Percentiles rank a stretch among this genome's conserved stretches.
Evolutionary conservation across 2,329 filamentous ascomycete genomes (phyloP).

Genomic region (Aureobasidium sp.): DNA sequence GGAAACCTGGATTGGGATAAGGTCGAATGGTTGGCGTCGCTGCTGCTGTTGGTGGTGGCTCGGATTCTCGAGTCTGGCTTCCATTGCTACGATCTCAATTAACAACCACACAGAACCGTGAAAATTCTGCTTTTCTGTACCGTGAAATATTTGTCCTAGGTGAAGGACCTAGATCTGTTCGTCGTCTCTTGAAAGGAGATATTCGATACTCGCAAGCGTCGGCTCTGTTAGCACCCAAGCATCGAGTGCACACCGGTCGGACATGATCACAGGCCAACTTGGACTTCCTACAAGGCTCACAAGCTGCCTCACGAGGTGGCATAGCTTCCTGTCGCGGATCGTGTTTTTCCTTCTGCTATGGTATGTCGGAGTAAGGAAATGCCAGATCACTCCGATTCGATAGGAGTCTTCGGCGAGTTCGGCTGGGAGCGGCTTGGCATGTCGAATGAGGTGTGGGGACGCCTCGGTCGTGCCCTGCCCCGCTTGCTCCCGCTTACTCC

Average conservation of each 20-base stretch:
- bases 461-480: not conserved
- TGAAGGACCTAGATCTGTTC: conserved; percentile 7
- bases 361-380: conserved; percentile 3
- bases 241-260: conserved; percentile 24
- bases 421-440: conserved; percentile 4
- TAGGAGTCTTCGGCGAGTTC: conserved; percentile 9
- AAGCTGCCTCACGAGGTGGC: conserved; percentile 20
- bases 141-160: not conserved
- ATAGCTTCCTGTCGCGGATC: not conserved
- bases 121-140: not conserved
- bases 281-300: conserved; percentile 25
- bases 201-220: conserved; percentile 23
- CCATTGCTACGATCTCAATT: not conserved
- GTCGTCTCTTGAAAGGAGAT: conserved; percentile 25
- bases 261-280: conserved; percentile 27
- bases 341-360: not conserved
- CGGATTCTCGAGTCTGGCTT: conserved; percentile 9
- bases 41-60: conserved; percentile 11
- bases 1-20: conserved; percentile 30
- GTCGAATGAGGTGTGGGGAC: not conserved
- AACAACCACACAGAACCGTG: not conserved
- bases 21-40: conserved; percentile 17
- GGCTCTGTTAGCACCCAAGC: conserved; percentile 19
- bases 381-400: conserved; percentile 4
- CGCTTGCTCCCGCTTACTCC: not conserved